Evolutionary conservation across 306 rosid genomes (phyloP).

Genomic region (Vicia sativa): DNA sequence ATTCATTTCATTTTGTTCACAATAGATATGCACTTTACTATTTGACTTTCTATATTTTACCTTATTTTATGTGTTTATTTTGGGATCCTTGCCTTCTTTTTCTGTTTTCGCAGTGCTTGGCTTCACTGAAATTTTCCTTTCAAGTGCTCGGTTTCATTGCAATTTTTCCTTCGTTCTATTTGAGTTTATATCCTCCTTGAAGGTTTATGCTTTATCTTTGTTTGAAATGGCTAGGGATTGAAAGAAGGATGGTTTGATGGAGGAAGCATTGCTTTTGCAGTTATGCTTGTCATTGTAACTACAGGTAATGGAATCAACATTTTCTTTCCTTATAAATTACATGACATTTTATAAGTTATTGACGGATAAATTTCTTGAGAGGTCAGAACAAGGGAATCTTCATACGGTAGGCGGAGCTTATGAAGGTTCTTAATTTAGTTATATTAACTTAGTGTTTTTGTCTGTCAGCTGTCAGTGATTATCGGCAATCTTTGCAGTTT

Average conservation of each 20-base stretch:
- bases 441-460: constrained; percentile 30
- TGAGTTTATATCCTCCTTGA: constrained; percentile 14
- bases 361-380: too few species aligned
- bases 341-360: too few species aligned
- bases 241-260: constrained; percentile 90
- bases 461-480: constrained; percentile 84
- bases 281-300: constrained; percentile 73
- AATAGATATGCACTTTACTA: neutral
- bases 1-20: constrained; percentile 22
- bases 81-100: neutral
- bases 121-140: constrained; percentile 19
- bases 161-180: constrained; percentile 22
- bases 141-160: constrained; percentile 14
- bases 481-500: constrained; percentile 88
- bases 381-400: too few species aligned
- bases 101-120: constrained; percentile 21
- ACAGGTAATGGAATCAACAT: constrained; percentile 62
- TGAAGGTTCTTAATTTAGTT: constrained; percentile 5
- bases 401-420: neutral
- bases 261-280: constrained; percentile 87
- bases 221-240: constrained; percentile 56
- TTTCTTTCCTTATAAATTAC: neutral
- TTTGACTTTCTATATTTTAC: neutral
- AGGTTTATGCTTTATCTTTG: constrained; percentile 31
- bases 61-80: neutral